Evolutionary conservation across 441 rosid genomes (phyloP).

Genomic region (Croton setiger): DNA sequence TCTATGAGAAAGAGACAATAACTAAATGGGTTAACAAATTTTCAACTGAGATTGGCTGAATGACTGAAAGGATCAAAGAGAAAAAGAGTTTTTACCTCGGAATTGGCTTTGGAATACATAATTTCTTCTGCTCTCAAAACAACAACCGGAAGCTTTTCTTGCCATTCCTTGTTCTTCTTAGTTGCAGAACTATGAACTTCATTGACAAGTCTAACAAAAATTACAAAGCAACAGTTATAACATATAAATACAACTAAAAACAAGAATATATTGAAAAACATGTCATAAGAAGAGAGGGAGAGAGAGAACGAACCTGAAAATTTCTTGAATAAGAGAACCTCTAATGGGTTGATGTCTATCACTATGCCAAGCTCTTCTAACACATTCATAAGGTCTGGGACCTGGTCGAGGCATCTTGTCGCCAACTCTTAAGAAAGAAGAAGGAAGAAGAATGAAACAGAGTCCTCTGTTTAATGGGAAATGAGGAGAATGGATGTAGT

Average conservation of each 20-base stretch:
- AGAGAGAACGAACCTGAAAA: conserved; percentile 66
- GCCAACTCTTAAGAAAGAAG: neutral
- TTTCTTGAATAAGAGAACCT: conserved; percentile 86
- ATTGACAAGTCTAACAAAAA: conserved; percentile 59
- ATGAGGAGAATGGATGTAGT: conserved; percentile 15
- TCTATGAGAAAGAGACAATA: neutral
- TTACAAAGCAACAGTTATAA: neutral
- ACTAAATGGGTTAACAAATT: neutral
- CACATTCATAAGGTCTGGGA: conserved; percentile 96
- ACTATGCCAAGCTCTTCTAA: conserved; percentile 94
- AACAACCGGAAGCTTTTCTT: conserved; percentile 77
- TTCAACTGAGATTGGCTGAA: neutral
- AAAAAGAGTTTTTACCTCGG: conserved; percentile 50
- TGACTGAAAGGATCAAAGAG: neutral
- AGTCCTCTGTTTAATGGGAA: conserved; percentile 18
- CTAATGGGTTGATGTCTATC: conserved; percentile 87
- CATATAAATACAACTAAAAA: neutral
- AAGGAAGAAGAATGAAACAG: neutral
- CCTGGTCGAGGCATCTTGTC: conserved; percentile 94
- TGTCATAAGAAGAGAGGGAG: neutral
- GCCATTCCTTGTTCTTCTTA: conserved; percentile 90
- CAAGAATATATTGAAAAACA: conserved; percentile 8
- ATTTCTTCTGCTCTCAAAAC: conserved; percentile 88
- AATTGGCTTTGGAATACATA: conserved; percentile 94
- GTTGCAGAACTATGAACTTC: conserved; percentile 61